Percentiles rank a stretch among this genome's conserved stretches.
Evolutionary conservation across 2,329 filamentous ascomycete genomes (phyloP).

Genomic region (Aspergillus sp.): DNA sequence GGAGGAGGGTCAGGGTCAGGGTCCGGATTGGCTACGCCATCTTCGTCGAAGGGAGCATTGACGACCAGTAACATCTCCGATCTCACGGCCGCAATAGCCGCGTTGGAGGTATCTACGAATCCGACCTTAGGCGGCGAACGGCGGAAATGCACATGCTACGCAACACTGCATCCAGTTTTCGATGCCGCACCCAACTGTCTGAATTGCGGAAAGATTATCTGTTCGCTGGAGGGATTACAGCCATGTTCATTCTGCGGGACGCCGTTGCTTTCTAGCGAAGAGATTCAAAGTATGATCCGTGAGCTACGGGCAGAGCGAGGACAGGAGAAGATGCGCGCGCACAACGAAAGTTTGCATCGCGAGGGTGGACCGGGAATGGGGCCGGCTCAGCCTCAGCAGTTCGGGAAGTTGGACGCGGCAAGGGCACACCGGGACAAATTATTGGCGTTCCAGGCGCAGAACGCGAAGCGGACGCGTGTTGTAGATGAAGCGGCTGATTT

Average conservation of each 20-base stretch:
- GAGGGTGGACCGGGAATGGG: slow-evolving; percentile 37
- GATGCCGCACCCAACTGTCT: slow-evolving; percentile 92
- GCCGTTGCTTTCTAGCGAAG: slow-evolving; percentile 70
- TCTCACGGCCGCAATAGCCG: slow-evolving; percentile 77
- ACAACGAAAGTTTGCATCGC: slow-evolving; percentile 61
- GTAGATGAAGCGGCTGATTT: slow-evolving; percentile 83
- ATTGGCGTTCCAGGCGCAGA: slow-evolving; percentile 81
- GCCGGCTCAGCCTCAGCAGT: slow-evolving; percentile 27
- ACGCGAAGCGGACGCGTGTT: slow-evolving; percentile 80
- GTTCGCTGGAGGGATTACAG: slow-evolving; percentile 88
- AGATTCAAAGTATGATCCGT: slow-evolving; percentile 83
- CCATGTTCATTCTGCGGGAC: slow-evolving; percentile 89
- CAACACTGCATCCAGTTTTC: slow-evolving; percentile 82
- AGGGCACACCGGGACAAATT: slow-evolving; percentile 80
- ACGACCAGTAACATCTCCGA: slow-evolving; percentile 58
- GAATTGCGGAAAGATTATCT: slow-evolving; percentile 92
- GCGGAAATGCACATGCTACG: slow-evolving; percentile 84
- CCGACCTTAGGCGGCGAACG: slow-evolving; percentile 65
- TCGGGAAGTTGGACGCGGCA: slow-evolving; percentile 68
- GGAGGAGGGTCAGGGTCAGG: slow-evolving; percentile 65
- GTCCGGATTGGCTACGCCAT: slow-evolving; percentile 47
- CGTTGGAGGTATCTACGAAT: slow-evolving; percentile 90
- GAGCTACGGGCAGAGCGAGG: slow-evolving; percentile 85
- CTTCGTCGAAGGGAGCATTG: slow-evolving; percentile 60
- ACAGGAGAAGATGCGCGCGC: slow-evolving; percentile 79